These are phyloP conservation scores for Colletotrichum camelliae DNA, from an alignment of 2,329 filamentous ascomycete genomes.

Conservation along the genomic window DNA sequence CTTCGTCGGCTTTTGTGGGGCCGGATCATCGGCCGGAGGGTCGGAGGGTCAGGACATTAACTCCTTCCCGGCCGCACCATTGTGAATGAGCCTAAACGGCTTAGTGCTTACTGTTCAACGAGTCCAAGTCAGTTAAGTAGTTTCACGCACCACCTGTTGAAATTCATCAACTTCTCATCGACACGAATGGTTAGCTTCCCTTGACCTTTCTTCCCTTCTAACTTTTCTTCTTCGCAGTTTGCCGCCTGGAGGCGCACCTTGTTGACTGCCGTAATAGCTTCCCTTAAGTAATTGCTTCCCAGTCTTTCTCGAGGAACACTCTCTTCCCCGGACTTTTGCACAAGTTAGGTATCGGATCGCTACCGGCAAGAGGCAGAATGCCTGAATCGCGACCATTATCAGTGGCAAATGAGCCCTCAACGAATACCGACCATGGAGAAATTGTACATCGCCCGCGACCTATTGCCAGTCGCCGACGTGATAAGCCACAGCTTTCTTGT, in stretches of 20 bases:
- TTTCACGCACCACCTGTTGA: not conserved
- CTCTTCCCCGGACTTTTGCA: too few relatives aligned
- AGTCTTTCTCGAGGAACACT: not conserved
- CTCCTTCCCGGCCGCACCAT: not conserved
- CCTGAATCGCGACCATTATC: not conserved
- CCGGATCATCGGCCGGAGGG: not conserved
- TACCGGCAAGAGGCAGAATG: not conserved
- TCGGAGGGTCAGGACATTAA: not conserved
- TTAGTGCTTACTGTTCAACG: not conserved
- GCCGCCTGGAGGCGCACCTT: too few relatives aligned
- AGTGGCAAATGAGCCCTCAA: not conserved
- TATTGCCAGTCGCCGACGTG: slow-evolving; percentile 30
- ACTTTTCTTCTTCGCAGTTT: too few relatives aligned
- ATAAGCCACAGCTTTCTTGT: slow-evolving; percentile 40
- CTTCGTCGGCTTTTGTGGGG: not conserved
- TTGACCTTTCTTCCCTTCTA: too few relatives aligned
- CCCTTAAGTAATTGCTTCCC: not conserved
- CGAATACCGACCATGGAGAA: not conserved
- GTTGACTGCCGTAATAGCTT: not conserved
- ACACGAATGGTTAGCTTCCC: not conserved
- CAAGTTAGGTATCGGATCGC: not conserved
- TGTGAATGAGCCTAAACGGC: not conserved
- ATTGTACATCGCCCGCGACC: not conserved
- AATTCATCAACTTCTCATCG: not conserved
- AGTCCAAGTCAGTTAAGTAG: not conserved